Evolutionary conservation across 441 rosid species (phyloP).

Genomic region (Croton setiger): DNA sequence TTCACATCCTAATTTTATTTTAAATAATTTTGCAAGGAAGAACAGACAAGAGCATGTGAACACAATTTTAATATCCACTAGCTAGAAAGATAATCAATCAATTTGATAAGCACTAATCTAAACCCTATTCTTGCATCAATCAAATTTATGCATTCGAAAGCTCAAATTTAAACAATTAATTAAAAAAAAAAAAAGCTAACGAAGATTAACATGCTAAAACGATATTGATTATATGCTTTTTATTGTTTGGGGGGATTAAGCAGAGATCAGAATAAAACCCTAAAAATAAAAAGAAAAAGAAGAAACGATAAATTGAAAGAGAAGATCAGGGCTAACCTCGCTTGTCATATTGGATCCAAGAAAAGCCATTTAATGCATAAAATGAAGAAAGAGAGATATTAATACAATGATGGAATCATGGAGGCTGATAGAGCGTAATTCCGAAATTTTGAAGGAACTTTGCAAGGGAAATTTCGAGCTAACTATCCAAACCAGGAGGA

Average conservation of each 20-base stretch:
- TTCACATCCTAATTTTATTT: neutral
- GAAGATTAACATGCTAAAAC: neutral
- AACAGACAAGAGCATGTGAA: neutral
- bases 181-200: neutral
- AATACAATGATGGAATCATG: neutral
- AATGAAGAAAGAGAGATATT: neutral
- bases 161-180: neutral
- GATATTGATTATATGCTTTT: neutral
- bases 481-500: neutral
- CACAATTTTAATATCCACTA: neutral
- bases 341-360: constrained; percentile 46
- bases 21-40: neutral
- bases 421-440: neutral
- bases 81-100: neutral
- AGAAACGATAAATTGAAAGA: neutral
- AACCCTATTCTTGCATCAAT: neutral
- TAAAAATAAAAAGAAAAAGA: neutral
- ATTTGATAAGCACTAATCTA: neutral
- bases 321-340: constrained; percentile 33
- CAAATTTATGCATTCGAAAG: too few relatives aligned
- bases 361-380: constrained; percentile 37
- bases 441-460: neutral
- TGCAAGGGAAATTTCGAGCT: constrained; percentile 3
- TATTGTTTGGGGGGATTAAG: neutral
- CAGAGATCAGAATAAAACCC: neutral